Conservation (phyloP, 495 filamentous ascomycete species). For the Aspergillus ellipticus region DNA sequence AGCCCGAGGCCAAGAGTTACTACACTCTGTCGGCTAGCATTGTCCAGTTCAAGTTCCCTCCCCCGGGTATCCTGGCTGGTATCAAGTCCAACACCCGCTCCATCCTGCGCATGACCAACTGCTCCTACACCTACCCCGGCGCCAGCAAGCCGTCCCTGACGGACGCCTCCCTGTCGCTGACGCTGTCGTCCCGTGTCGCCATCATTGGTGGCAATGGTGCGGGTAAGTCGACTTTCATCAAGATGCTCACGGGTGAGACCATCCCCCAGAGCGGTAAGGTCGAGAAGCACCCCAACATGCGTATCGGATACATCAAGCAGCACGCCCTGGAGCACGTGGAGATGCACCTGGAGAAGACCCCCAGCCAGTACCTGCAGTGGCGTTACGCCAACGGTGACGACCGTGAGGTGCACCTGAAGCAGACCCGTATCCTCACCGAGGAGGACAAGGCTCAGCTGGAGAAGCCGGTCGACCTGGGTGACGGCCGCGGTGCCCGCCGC, state of each 20-base stretch:
- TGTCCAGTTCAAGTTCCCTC: conserved; percentile 96
- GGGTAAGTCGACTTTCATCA: conserved; percentile 97
- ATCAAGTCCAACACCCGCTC: conserved; percentile 91
- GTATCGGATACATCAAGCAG: conserved; percentile 99
- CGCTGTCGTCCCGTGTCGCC: conserved; percentile 86
- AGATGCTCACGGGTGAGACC: conserved; percentile 92
- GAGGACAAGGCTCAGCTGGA: conserved; percentile 88
- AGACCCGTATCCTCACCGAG: conserved; percentile 83
- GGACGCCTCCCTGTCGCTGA: conserved; percentile 80
- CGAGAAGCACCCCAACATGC: conserved; percentile 97
- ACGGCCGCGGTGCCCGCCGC: conserved; percentile 72
- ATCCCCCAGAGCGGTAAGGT: conserved; percentile 85
- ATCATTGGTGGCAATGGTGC: conserved; percentile 98
- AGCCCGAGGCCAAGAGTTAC: conserved; percentile 97
- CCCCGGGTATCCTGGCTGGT: conserved; percentile 88
- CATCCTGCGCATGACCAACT: conserved; percentile 92
- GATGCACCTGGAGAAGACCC: conserved; percentile 99
- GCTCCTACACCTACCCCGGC: conserved; percentile 85
- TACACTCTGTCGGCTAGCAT: conserved; percentile 91
- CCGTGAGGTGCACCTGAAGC: conserved; percentile 94
- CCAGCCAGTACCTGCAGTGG: conserved; percentile 98
- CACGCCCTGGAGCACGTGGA: conserved; percentile 98
- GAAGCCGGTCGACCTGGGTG: conserved; percentile 75
- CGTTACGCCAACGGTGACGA: conserved; percentile 96
- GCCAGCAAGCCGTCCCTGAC: conserved; percentile 79